Evolutionary conservation across 805 yeast genomes (phyloP), one percentile per base, ranked within the genome.

Genomic region (Wickerhamiella siamensis): DNA sequence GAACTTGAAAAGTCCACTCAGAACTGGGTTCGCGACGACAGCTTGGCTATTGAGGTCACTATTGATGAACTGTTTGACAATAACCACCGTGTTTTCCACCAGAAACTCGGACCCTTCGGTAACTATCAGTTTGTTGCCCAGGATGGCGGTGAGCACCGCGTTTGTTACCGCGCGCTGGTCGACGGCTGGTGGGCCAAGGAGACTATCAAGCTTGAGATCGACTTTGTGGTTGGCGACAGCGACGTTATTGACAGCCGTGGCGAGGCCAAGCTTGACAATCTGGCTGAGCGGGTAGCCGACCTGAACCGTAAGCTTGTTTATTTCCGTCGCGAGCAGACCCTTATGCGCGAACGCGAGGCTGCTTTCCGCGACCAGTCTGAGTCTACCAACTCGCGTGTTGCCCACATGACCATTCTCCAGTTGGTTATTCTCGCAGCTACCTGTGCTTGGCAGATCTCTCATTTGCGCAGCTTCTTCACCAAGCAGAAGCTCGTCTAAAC

Each of bases 51-150:
- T 41, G 76, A 72, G 51, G 71, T 80, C 56, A 75, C 84, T 1
- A 81, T 82, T 43, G 84, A 79, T 47, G 91, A 82, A 61, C 72
- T 81, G 3, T 87, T 87, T 54, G 94, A 84, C 62, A 75, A 77
- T 56, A 73, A 81, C 60, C 88, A 87, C 60, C 68, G 77, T 44
- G 94, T 84, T 20, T 77, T 77, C 31, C 60, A 68, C 45, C 94
- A 83, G 59, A 74, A 68, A 53, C 74, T 77, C 21, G 50, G 69
- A 2, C 64, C 82, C 10, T 61, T 59, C 32, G 82, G 84, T 14
- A 78, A 77, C 47, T 81, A 83, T 60, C 70, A 86, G 24, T 86
- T 83, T 66, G 79, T 87, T 10, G 81, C 95, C 1, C 63, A 75
- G 36, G 94, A 81, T 41, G 66, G 79, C 9, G 95, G 95, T 31